Evolutionary conservation across 2,329 filamentous ascomycete genomes (phyloP).

Genomic region (Emergomyces pasteurianus): DNA sequence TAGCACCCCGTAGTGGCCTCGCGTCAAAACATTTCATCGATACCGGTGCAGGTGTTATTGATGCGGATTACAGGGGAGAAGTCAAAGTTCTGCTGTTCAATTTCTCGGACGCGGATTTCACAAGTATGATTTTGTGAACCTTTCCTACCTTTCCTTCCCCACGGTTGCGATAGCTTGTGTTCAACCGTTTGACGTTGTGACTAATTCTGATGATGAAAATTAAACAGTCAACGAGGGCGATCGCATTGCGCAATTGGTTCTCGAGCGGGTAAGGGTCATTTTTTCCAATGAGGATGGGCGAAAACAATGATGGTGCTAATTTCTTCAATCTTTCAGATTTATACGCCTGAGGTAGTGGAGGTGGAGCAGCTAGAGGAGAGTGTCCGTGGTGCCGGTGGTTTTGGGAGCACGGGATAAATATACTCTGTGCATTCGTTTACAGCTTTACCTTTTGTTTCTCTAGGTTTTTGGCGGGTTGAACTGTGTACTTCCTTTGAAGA

Average conservation of each 20-base stretch:
- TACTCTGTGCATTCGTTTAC: not conserved
- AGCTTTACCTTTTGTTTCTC: too few relatives aligned
- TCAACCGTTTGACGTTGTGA: not conserved
- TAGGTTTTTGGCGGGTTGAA: not conserved
- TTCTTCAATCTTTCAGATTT: slow-evolving; percentile 46
- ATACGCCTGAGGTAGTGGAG: slow-evolving; percentile 82
- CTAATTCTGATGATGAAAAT: not conserved
- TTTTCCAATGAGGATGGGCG: not conserved
- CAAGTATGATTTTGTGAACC: slow-evolving; percentile 17
- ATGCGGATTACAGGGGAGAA: slow-evolving; percentile 89
- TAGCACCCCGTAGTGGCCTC: slow-evolving; percentile 82
- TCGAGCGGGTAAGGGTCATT: slow-evolving; percentile 55
- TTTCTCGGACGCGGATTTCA: slow-evolving; percentile 70
- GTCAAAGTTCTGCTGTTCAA: slow-evolving; percentile 96
- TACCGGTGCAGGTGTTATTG: slow-evolving; percentile 90
- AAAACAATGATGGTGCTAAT: slow-evolving; percentile 2
- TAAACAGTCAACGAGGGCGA: slow-evolving; percentile 63
- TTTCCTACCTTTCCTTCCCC: not conserved
- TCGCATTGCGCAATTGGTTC: slow-evolving; percentile 80
- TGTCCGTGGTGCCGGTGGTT: slow-evolving; percentile 78
- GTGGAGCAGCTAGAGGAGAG: slow-evolving; percentile 82
- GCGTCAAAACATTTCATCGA: slow-evolving; percentile 94
- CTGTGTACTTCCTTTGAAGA: not conserved
- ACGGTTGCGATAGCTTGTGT: too few relatives aligned
- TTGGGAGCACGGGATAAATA: slow-evolving; percentile 65